A percentile compares a stretch with the other conserved stretches of the same genome.
These are phyloP conservation scores for Alisma plantagoaquatica DNA, from an alignment of 106 monocot genomes.

Conservation along the genomic window DNA sequence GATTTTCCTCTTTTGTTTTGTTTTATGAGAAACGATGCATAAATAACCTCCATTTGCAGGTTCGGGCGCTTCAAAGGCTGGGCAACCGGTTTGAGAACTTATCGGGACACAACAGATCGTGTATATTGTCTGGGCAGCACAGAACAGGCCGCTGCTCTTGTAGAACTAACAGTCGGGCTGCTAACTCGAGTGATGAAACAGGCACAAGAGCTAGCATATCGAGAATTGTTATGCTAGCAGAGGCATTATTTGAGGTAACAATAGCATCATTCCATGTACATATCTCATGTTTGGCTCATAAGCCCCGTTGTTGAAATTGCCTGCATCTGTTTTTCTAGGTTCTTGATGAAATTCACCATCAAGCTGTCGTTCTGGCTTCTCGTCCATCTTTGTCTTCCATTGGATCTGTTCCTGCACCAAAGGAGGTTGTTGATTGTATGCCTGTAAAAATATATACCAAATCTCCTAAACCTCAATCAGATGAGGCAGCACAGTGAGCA, in stretches of 20 bases:
- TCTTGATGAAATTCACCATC: slow-evolving; percentile 99
- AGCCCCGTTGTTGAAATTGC: not conserved
- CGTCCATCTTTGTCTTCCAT: slow-evolving; percentile 68
- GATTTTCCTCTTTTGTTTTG: not conserved
- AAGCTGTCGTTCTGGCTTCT: slow-evolving; percentile 71
- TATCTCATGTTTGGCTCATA: too few relatives aligned
- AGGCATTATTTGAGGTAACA: slow-evolving; percentile 90
- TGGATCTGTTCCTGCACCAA: slow-evolving; percentile 93
- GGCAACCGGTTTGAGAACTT: slow-evolving; percentile 80
- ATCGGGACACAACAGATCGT: slow-evolving; percentile 80
- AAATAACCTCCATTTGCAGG: slow-evolving; percentile 33
- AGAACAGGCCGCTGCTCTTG: slow-evolving; percentile 69
- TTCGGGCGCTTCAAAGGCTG: slow-evolving; percentile 80
- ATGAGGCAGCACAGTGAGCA: slow-evolving; percentile 69
- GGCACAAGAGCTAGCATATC: slow-evolving; percentile 71
- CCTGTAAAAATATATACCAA: slow-evolving; percentile 55
- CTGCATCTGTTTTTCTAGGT: slow-evolving; percentile 34
- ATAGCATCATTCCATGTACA: not conserved
- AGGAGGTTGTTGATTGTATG: slow-evolving; percentile 73
- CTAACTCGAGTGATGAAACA: slow-evolving; percentile 44
- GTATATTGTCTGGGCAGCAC: slow-evolving; percentile 64
- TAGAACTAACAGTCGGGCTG: slow-evolving; percentile 26
- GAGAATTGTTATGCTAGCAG: slow-evolving; percentile 95
- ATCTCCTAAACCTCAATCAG: slow-evolving; percentile 32
- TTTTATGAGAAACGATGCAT: not conserved